Conservation (phyloP, 2,329 filamentous ascomycete species). For the Fusarium globosum region DNA sequence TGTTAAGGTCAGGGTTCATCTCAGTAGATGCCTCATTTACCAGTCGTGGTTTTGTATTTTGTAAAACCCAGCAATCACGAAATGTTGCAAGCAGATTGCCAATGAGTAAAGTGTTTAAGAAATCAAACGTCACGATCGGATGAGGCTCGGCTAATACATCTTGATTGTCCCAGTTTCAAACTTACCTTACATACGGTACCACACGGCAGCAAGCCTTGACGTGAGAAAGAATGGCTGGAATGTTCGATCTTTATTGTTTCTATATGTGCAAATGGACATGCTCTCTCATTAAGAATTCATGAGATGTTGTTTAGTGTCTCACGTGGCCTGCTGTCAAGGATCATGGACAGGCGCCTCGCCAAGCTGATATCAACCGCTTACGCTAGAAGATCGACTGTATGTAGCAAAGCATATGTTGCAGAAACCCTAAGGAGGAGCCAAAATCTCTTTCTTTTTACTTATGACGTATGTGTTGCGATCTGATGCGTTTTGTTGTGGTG, state of each 20-base stretch:
- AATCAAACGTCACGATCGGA: background rate
- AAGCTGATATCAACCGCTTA: conserved; percentile 2
- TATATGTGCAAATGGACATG: background rate
- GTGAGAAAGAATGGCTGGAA: background rate
- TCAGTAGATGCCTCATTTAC: background rate
- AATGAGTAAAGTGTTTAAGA: background rate
- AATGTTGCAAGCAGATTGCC: background rate
- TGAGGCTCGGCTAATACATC: too few relatives aligned
- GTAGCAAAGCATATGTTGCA: conserved; percentile 3
- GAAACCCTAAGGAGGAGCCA: conserved; percentile 20
- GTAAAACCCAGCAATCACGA: background rate
- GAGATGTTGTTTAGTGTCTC: background rate
- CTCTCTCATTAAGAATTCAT: background rate
- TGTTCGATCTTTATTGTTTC: background rate
- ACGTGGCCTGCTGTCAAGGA: background rate
- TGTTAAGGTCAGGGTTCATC: background rate
- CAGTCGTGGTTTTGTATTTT: background rate
- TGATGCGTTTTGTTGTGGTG: conserved; percentile 14
- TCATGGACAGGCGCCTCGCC: conserved; percentile 1
- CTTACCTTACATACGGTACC: background rate
- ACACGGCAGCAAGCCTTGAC: background rate
- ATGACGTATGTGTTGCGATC: conserved; percentile 39
- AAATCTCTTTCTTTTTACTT: conserved; percentile 11
- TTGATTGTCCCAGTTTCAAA: background rate
- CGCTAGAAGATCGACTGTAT: conserved; percentile 14